Conservation (phyloP, 1,284 basidiomycete genomes). For the Austroboletus sp. region DNA sequence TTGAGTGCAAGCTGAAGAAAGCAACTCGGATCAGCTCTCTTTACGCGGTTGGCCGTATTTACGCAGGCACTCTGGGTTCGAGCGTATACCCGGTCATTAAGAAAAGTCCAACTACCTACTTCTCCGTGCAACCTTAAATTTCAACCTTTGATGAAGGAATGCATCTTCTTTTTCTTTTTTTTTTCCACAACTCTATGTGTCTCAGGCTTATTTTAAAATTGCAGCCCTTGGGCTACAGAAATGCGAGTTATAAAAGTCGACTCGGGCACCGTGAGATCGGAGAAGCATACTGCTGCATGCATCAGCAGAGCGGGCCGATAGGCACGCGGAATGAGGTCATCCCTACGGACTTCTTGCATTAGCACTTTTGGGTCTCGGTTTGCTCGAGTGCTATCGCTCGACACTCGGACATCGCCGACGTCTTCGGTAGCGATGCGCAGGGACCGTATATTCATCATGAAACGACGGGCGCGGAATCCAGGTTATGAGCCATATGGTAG, state of each 20-base stretch:
- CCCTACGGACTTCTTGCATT: neutral
- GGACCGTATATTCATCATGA: neutral
- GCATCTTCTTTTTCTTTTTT: no score
- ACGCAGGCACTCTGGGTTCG: neutral
- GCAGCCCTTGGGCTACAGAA: neutral
- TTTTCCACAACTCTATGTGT: no score
- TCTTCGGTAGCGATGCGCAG: neutral
- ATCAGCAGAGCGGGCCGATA: neutral
- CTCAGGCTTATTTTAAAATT: neutral
- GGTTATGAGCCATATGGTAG: no score
- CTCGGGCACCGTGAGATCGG: neutral
- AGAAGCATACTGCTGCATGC: neutral
- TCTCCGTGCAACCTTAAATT: neutral
- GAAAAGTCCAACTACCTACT: no score
- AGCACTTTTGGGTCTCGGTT: neutral
- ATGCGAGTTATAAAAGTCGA: neutral
- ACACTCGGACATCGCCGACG: neutral
- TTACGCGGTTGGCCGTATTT: no score
- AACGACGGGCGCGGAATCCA: neutral
- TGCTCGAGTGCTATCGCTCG: neutral
- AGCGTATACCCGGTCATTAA: neutral
- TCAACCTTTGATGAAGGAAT: neutral
- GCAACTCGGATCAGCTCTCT: no score
- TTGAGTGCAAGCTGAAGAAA: no score
- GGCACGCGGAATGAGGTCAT: neutral